Conservation (phyloP, 1,284 basidiomycete species). For the Pyrrhoderma lamaoense region DNA sequence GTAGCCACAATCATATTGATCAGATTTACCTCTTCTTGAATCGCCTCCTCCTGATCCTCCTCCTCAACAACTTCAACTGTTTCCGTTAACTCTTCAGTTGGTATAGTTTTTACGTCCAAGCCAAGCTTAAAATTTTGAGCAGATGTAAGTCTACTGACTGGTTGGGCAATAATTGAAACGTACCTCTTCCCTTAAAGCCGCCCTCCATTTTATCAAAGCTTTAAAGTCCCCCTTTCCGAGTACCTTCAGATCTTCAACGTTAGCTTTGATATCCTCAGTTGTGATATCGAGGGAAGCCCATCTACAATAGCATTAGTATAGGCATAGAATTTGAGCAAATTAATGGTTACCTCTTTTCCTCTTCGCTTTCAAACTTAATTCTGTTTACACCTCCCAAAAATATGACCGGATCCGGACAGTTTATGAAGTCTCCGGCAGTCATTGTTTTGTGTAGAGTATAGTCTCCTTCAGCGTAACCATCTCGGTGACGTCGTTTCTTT, state of each 20-base stretch:
- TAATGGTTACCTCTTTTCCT: constrained; percentile 69
- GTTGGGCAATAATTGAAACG: constrained; percentile 12
- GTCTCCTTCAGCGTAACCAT: constrained; percentile 95
- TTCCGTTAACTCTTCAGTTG: constrained; percentile 70
- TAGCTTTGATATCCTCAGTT: constrained; percentile 73
- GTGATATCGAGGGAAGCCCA: constrained; percentile 74
- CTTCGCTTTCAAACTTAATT: constrained; percentile 77
- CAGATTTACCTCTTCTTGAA: constrained; percentile 71
- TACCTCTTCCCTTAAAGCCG: constrained; percentile 78
- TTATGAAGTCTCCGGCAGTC: constrained; percentile 71
- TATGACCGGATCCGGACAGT: constrained; percentile 65
- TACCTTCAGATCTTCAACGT: constrained; percentile 91
- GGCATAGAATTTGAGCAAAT: constrained; percentile 9
- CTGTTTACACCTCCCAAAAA: constrained; percentile 81
- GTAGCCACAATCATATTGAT: constrained; percentile 2
- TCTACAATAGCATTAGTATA: constrained; percentile 34
- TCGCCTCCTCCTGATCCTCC: constrained; percentile 81
- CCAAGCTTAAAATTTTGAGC: constrained; percentile 48
- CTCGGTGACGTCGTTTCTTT: constrained; percentile 89
- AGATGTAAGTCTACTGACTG: constrained; percentile 2
- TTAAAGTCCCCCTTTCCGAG: constrained; percentile 98
- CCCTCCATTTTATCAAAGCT: constrained; percentile 85
- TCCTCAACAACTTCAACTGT: constrained; percentile 67
- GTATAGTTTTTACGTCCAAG: constrained; percentile 70
- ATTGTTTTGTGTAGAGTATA: constrained; percentile 83